Evolutionary conservation across 192 early-diverging fungal genomes (phyloP).

Genomic region (Coemansia sp.): DNA sequence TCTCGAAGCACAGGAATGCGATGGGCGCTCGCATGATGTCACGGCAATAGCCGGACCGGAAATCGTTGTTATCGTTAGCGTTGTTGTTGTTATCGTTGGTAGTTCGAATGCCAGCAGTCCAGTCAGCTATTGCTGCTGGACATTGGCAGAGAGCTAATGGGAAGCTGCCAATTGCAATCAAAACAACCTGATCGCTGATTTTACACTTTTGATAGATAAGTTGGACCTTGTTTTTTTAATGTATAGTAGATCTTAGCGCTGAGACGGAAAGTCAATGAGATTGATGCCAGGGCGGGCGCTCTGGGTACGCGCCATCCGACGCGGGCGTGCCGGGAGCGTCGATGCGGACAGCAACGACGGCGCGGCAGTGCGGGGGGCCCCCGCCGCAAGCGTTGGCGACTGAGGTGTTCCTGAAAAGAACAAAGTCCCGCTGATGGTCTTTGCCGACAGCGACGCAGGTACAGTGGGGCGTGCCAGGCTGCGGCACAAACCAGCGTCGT

Average conservation of each 20-base stretch:
- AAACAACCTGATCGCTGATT: neutral
- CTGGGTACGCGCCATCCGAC: conserved; percentile 41
- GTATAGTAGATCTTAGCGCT: too few species aligned
- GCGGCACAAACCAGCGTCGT: conserved; percentile 31
- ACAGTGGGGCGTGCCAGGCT: conserved; percentile 17
- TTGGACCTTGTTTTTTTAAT: too few species aligned
- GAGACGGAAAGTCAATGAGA: conserved; percentile 32
- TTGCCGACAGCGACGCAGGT: neutral
- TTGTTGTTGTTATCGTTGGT: too few species aligned
- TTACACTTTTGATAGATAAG: too few species aligned
- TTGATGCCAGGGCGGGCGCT: conserved; percentile 50
- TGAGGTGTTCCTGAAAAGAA: conserved; percentile 11
- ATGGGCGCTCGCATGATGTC: too few species aligned
- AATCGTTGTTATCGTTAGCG: too few species aligned
- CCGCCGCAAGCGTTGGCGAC: conserved; percentile 31
- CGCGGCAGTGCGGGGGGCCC: neutral
- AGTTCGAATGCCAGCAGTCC: too few species aligned
- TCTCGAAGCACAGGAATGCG: too few species aligned
- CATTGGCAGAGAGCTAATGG: too few species aligned
- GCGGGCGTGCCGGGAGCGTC: conserved; percentile 26
- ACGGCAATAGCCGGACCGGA: too few species aligned
- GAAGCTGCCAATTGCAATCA: too few species aligned
- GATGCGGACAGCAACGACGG: conserved; percentile 21
- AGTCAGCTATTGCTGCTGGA: too few species aligned
- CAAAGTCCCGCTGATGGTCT: conserved; percentile 13